Evolutionary conservation across 2,329 filamentous ascomycete genomes (phyloP), one percentile per base, ranked within the genome.

Genomic region (Penicillium sp.): DNA sequence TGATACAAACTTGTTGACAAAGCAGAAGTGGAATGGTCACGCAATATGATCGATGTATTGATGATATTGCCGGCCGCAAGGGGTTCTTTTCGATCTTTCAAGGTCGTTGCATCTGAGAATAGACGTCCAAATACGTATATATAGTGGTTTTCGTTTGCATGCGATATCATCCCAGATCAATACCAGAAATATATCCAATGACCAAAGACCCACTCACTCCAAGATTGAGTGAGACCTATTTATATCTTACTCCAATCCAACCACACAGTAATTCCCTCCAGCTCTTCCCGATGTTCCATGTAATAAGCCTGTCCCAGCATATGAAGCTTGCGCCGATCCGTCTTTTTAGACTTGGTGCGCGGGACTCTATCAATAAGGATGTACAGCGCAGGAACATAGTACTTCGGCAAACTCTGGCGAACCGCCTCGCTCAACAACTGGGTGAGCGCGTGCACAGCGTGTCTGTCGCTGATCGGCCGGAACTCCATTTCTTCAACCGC

Each of bases 311-410:
- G 65, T 1, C 54, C 66, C 19, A 64, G 35, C 38, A 60, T 43
- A 23, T 65, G 65, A 8, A 69, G 48, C 37, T 62, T 64, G 1
- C 64, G 52, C 2, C 67, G 65, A 59, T 69, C 67, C 1, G 59
- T 63, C 59, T 69, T 69, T 19, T 67, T 69, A 1, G 65, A 67
- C 33, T 59, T 65, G 7, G 67, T 69, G 10, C 62, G 60, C 9
- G 67, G 67, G 2, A 69, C 50, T 10, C 58, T 50, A 35, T 64
- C 61, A 7, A 67, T 50, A 4, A 64, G 60, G 2, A 67, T 21
- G 42, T 67, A 67, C 25, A 67, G n/a, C 12, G 56, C 54, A 6
- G 67, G 67, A 3, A 62, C 41, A 42, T 64, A 65, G 48, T 69
- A 62, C 10, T 23, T 42, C 0, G 67, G 67, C 43, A 69, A 46